A percentile compares a stretch with the other conserved stretches of the same genome.
Evolutionary conservation across 2,329 filamentous ascomycete genomes (phyloP).

Genomic region (Beauveria bassiana): DNA sequence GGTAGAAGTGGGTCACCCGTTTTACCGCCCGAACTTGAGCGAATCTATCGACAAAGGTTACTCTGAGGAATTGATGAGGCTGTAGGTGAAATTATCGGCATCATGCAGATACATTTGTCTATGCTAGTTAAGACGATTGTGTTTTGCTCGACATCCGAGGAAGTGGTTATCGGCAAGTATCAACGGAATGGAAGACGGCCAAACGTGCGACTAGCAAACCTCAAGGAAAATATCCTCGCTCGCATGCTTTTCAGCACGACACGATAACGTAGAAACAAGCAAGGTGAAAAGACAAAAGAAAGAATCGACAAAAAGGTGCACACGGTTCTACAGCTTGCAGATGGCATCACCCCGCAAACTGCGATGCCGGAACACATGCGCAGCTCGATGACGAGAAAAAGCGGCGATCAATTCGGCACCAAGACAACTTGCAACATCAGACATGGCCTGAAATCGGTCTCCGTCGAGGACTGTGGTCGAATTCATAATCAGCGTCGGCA

Average conservation of each 20-base stretch:
- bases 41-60: not conserved
- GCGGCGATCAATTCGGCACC: not conserved
- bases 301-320: not conserved
- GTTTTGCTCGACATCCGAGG: no score
- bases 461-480: not conserved
- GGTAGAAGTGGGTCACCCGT: conserved; percentile 4
- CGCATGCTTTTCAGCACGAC: no score
- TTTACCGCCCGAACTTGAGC: not conserved
- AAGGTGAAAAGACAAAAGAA: not conserved
- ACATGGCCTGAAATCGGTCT: not conserved
- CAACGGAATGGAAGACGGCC: no score
- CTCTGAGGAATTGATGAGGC: not conserved
- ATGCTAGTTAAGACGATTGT: no score
- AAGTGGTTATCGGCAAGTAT: no score
- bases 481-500: not conserved
- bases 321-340: not conserved
- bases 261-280: no score
- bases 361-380: not conserved
- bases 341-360: not conserved
- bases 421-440: not conserved
- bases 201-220: no score
- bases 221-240: no score
- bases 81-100: no score
- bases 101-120: no score
- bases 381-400: not conserved